Evolutionary conservation across 1,284 basidiomycete species (phyloP).

Genomic region (Cystobasidium slooffiae): DNA sequence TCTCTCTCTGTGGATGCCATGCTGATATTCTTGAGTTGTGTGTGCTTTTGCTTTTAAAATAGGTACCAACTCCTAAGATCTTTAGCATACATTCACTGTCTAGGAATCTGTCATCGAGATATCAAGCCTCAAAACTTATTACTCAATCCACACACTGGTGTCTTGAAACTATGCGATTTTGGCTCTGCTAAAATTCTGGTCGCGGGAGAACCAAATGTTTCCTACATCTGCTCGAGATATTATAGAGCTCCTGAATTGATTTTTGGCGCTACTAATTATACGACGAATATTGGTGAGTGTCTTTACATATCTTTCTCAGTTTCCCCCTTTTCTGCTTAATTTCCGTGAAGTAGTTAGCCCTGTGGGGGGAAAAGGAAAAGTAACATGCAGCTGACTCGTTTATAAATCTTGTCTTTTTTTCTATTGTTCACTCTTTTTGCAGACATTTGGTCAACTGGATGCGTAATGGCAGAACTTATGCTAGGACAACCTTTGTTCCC

Average conservation of each 20-base stretch:
- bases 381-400: too few species aligned
- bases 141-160: conserved; percentile 92
- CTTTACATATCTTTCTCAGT: too few species aligned
- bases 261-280: conserved; percentile 99
- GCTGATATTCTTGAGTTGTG: conserved; percentile 96
- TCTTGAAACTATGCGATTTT: conserved; percentile 98
- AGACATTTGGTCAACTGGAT: conserved; percentile 99
- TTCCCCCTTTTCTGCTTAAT: too few species aligned
- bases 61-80: conserved; percentile 91
- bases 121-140: conserved; percentile 99
- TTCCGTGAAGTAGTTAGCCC: too few species aligned
- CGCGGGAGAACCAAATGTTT: conserved; percentile 97
- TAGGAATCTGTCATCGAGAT: conserved; percentile 82
- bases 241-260: conserved; percentile 99
- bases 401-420: too few species aligned
- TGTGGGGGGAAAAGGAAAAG: too few species aligned
- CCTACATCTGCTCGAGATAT: conserved; percentile 99
- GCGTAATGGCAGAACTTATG: conserved; percentile 99
- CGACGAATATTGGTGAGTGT: conserved; percentile 97
- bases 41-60: conserved; percentile 65
- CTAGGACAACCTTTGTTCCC: conserved; percentile 98
- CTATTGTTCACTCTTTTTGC: conserved; percentile 1
- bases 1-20: conserved; percentile 86
- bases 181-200: conserved; percentile 98
- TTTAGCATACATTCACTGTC: conserved; percentile 95